Base-by-base conservation (phyloP, 441 rosid species). In the Brassica hybrid region DNA sequence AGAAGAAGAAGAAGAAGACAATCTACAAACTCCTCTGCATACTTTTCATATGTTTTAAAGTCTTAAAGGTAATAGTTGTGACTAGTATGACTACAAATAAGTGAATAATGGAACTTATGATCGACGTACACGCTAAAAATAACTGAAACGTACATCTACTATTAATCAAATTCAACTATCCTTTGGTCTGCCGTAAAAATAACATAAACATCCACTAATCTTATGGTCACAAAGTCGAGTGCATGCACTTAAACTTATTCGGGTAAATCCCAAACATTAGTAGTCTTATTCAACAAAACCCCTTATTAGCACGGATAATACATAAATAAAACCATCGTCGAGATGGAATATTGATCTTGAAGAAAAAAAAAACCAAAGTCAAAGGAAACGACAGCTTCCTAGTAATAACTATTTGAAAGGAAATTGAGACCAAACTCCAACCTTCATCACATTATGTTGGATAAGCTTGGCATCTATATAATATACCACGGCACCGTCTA, bases 401-500 rank as follows among this genome's bases (percentile, higher is more conserved):
- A 38, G 66, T 38, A 38, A 4, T 43, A 23, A 61, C 70, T 58
- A 73, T 62, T 60, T 10, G 13, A 6, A 61, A 52, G 16, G 11
- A 73, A 0, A n/a, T n/a, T 16, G 32, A 73, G 78, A 79, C 82
- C 82, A 79, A 73, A 79, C 67, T 25, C 71, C 50, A 79, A 73
- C 60, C 70, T 62, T 73, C 19, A 2, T 68, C 67, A 3, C 54
- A 41, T 17, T 54, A 19, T 54, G 17, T n/a, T n/a, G n/a, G n/a
- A n/a, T n/a, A n/a, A n/a, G n/a, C n/a, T n/a, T n/a, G n/a, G n/a
- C n/a, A n/a, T n/a, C n/a, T n/a, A n/a, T n/a, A n/a, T n/a, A n/a
- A n/a, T n/a, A 72, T 5, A 50, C 57, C 59, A 72, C 81, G 73
- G 69, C 81, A 72, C 73, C 73, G 81, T 66, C 76, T 72, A 48